Base-by-base conservation (phyloP, 2,329 filamentous ascomycete genomes). In the Hyphodiscus sp. region DNA sequence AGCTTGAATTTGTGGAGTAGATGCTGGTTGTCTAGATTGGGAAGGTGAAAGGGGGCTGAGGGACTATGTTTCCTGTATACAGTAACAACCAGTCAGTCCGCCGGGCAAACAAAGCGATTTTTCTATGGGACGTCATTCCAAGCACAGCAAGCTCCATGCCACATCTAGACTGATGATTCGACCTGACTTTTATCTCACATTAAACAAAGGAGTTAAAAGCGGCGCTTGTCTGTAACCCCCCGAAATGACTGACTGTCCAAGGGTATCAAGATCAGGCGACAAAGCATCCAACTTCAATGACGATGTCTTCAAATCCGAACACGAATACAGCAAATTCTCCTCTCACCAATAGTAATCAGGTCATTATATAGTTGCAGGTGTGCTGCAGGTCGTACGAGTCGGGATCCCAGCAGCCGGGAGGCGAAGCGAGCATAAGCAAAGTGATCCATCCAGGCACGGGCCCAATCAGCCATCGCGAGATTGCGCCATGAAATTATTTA, bases 1-100 rank as follows among this genome's bases (percentile, higher is more conserved):
- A 91, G 67, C 66, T 91, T 70, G 75, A 84, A 66, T 83, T 91
- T 64, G 70, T 87, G 38, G 78, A 81, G 63, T 86, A 60, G 50
- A 20, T 19, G 13, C 16, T 46, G 4, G 23, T 11, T 45, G 20
- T 8, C 29, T 10, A 29, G 26, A 51, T n/a, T 20, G 44, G 43
- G 23, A 47, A 18, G 42, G 26, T 18, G 20, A 29, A 26, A 29
- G 9, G 41, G 13, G 2, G 15, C 44, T 30, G 18, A 20, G 20
- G 41, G 44, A 15, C 15, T 38, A 16, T 15, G 33, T 41, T 2
- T 38, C 33, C 13, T 38, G 33, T 38, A 38, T 13, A 26, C 4
- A 3, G 23, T 26, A 8, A 26, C 8, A 8, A 26, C 8, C 23
- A 26, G 23, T 26, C 23, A 26, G 23, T 26, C 23, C 3, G 23